These are phyloP conservation scores for Blastocystis hominis DNA, from an alignment of 352 stramenopile species.

Conservation along the genomic window DNA sequence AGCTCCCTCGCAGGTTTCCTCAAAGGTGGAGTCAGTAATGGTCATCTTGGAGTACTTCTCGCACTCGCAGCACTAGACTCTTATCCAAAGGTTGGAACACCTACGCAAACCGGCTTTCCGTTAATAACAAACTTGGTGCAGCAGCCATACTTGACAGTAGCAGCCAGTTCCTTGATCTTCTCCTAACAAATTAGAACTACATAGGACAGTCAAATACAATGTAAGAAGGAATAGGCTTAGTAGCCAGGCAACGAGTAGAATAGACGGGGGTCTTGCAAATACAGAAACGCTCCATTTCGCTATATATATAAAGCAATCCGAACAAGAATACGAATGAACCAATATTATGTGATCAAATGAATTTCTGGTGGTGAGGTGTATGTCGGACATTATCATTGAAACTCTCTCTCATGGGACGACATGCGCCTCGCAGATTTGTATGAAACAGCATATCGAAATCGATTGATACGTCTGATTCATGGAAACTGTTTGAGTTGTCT, in stretches of 20 bases:
- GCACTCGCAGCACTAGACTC: not conserved
- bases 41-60: constrained; percentile 14
- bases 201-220: not conserved
- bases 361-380: too few relatives aligned
- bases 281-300: not conserved
- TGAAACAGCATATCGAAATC: too few relatives aligned
- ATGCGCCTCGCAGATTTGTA: too few relatives aligned
- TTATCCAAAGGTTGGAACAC: too few relatives aligned
- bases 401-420: too few relatives aligned
- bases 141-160: constrained; percentile 21
- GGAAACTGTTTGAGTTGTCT: too few relatives aligned
- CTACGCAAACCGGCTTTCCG: constrained; percentile 46
- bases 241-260: not conserved
- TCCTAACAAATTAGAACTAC: not conserved
- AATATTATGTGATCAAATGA: too few relatives aligned
- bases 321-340: too few relatives aligned
- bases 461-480: too few relatives aligned
- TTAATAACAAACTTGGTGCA: constrained; percentile 42
- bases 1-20: not conserved
- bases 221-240: not conserved
- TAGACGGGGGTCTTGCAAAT: constrained; percentile 38
- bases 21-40: constrained; percentile 25
- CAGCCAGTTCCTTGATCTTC: not conserved
- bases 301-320: too few relatives aligned
- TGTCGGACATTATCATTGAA: too few relatives aligned